These are phyloP conservation scores for Ambrosia artemisiifolia DNA, from an alignment of 129 eudicot genomes.

Conservation along the genomic window DNA sequence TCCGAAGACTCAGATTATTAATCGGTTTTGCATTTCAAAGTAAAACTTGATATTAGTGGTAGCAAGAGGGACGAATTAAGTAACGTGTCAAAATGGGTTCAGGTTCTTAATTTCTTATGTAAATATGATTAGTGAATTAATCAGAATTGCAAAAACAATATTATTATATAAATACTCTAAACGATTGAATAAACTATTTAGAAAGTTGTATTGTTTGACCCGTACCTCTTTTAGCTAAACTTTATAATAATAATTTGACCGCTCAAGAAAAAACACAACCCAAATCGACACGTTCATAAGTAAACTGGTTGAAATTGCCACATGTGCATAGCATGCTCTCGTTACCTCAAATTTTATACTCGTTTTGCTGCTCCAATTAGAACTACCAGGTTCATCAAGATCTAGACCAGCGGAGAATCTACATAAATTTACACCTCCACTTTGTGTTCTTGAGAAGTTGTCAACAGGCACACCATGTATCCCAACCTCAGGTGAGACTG, in stretches of 20 bases:
- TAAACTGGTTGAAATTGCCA: neutral
- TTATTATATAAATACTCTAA: neutral
- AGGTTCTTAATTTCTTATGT: neutral
- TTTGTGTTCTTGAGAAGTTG: conserved; percentile 75
- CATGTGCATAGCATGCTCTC: neutral
- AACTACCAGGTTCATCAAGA: conserved; percentile 69
- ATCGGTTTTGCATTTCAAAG: neutral
- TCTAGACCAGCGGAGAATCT: conserved; percentile 83
- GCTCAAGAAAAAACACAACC: neutral
- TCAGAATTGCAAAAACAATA: neutral
- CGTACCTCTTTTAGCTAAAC: neutral
- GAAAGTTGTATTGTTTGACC: neutral
- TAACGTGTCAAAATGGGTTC: neutral
- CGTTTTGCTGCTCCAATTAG: conserved; percentile 87
- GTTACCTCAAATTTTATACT: conserved; percentile 87
- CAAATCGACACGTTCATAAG: neutral
- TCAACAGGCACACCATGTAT: conserved; percentile 79
- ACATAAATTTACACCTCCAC: conserved; percentile 85
- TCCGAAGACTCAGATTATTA: neutral
- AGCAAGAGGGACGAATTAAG: neutral
- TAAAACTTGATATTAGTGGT: neutral
- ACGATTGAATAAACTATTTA: neutral
- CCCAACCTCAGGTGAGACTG: conserved; percentile 85
- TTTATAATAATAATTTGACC: neutral
- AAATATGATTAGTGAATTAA: neutral